Evolutionary conservation across 2,329 filamentous ascomycete genomes (phyloP), one percentile per base, ranked within the genome.

Genomic region (Sphaerulina musiva): DNA sequence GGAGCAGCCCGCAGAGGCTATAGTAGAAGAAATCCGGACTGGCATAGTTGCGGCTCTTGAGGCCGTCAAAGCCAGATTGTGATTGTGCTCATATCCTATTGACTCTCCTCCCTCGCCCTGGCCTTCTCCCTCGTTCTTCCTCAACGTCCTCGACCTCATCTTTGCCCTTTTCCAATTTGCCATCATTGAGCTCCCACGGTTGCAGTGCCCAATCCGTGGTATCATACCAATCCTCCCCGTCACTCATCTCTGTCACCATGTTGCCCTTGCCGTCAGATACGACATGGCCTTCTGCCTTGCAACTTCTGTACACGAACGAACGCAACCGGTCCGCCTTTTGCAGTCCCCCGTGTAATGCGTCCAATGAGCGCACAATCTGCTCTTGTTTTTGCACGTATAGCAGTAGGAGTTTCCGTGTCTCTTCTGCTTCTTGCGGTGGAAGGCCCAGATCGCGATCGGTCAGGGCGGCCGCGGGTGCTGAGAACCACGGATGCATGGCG

Each of bases 181-280:
- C 85, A 7, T 81, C 62, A 26, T 60, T 61, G 48, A 68, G 39
- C 34, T 66, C 65, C 58, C 61, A 51, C 2, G 51, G 42, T 45
- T 56, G 54, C 46, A 93, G 69, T 0, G 80, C 81, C 87, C 87
- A 92, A 72, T 89, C 86, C 50, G 89, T 85, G 65, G 81, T 81
- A 70, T 95, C 89, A 66, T 90, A 91, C 86, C 87, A 95, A 68
- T 95, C 89, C 74, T 95, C 89, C 9, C 87, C 87, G 67, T 95
- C 89, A 48, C 86, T 90, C 84, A 93, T 84, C 69, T 91, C 87
- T 29, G 66, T 68, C 32, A 63, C 59, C 58, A 60, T 54, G 20
- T 62, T 65, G 6, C 65, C 66, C 56, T 63, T 64, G 7, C 62
- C 62, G 47, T 66, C 65, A 3, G 49, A 48, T 47, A 83, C 80